These are phyloP conservation scores for Puccinia horiana DNA, from an alignment of 1,284 basidiomycete genomes.

Conservation along the genomic window DNA sequence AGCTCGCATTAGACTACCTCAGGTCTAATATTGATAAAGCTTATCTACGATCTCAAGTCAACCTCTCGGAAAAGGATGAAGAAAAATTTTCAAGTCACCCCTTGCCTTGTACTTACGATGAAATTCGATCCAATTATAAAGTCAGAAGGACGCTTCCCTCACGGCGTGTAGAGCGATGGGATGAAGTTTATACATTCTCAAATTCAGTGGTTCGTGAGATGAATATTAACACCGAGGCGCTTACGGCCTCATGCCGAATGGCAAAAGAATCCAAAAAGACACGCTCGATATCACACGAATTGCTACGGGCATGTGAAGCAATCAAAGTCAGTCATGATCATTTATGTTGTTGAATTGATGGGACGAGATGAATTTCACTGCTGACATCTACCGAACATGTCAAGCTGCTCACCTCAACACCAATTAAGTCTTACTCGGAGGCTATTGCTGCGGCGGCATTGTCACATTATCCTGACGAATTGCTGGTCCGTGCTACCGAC, in stretches of 20 bases:
- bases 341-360: too few relatives aligned
- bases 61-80: slow-evolving; percentile 9
- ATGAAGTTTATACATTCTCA: slow-evolving; percentile 18
- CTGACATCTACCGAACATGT: not conserved
- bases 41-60: slow-evolving; percentile 36
- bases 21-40: slow-evolving; percentile 47
- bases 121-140: slow-evolving; percentile 22
- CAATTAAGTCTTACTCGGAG: slow-evolving; percentile 41
- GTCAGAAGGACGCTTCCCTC: slow-evolving; percentile 15
- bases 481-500: slow-evolving; percentile 29
- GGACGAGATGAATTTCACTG: not conserved
- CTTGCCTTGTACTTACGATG: slow-evolving; percentile 25
- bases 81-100: not conserved
- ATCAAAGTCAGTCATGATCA: slow-evolving; percentile 33
- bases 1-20: slow-evolving; percentile 41
- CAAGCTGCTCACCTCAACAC: slow-evolving; percentile 48
- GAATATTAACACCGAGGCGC: slow-evolving; percentile 23
- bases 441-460: slow-evolving; percentile 32
- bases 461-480: slow-evolving; percentile 31
- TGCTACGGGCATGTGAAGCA: slow-evolving; percentile 40
- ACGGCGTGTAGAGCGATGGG: slow-evolving; percentile 36
- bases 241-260: slow-evolving; percentile 9
- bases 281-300: slow-evolving; percentile 1
- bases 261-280: not conserved
- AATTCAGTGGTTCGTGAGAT: slow-evolving; percentile 35